Evolutionary conservation across 108 stramenopile genomes (phyloP).

Genomic region (Fragilaria radians): DNA sequence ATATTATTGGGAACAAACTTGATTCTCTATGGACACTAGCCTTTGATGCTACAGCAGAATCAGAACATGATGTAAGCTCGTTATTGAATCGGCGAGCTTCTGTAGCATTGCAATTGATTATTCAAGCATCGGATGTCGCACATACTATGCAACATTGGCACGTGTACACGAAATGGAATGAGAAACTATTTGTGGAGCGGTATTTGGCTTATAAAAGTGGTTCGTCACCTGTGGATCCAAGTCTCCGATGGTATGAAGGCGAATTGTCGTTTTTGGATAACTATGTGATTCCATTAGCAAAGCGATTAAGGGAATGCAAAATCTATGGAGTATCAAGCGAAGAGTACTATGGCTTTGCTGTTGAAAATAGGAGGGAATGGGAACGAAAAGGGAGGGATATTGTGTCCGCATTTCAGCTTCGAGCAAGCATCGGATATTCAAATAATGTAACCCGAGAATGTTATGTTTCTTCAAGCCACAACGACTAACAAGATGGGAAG

Average conservation of each 20-base stretch:
- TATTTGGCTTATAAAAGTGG: conserved; percentile 11
- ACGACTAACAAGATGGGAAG: too few species aligned
- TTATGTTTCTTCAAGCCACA: too few species aligned
- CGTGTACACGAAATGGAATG: conserved; percentile 36
- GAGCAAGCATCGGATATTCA: too few species aligned
- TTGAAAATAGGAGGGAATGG: conserved; percentile 15
- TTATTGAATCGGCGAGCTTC: conserved; percentile 1
- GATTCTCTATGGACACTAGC: neutral
- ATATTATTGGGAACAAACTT: neutral
- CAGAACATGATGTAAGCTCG: neutral
- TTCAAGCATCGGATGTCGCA: conserved; percentile 17
- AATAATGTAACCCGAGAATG: too few species aligned
- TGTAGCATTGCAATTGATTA: conserved; percentile 24
- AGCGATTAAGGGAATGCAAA: conserved; percentile 13
- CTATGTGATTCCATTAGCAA: conserved; percentile 28
- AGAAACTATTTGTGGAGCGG: conserved; percentile 27
- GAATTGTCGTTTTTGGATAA: conserved; percentile 27
- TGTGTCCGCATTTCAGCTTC: too few species aligned
- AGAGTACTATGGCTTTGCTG: conserved; percentile 14
- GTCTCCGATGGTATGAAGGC: conserved; percentile 22
- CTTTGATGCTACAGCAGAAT: neutral
- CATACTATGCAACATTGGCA: too few species aligned
- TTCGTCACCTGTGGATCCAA: conserved; percentile 12
- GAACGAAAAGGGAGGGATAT: conserved; percentile 9
- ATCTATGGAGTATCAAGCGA: conserved; percentile 14